These are phyloP conservation scores for Cyathus striatus DNA, from an alignment of 768 basidiomycete genomes.

Conservation along the genomic window DNA sequence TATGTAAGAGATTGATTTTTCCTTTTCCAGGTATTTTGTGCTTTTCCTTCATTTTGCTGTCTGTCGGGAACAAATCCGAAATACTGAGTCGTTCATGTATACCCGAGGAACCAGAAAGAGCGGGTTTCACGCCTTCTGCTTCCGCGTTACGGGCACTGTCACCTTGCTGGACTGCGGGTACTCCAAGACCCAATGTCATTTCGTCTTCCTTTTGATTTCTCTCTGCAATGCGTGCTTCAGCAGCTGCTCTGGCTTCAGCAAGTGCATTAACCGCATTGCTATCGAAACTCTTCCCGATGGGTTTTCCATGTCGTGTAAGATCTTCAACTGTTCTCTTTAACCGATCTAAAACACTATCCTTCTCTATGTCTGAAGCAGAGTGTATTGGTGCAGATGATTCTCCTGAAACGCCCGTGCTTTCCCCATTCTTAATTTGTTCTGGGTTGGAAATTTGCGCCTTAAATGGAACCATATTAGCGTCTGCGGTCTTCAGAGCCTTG, in stretches of 20 bases:
- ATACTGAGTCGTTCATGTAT: constrained; percentile 54
- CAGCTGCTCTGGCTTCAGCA: constrained; percentile 62
- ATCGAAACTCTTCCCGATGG: constrained; percentile 59
- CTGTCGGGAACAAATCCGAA: constrained; percentile 52
- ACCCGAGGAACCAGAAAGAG: no score
- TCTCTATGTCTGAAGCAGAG: constrained; percentile 1
- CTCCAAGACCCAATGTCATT: constrained; percentile 15
- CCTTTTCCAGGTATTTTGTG: constrained; percentile 21
- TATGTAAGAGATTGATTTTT: constrained; percentile 16
- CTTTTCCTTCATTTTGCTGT: constrained; percentile 27
- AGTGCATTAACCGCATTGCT: constrained; percentile 50
- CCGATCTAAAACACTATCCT: constrained; percentile 54
- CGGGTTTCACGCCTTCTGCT: no score
- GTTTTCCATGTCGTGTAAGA: constrained; percentile 51
- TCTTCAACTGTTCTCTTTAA: constrained; percentile 72
- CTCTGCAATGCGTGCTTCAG: constrained; percentile 67
- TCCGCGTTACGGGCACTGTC: neutral
- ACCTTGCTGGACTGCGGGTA: constrained; percentile 2
- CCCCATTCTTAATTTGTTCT: constrained; percentile 25
- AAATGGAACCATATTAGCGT: constrained; percentile 25
- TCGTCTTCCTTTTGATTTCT: constrained; percentile 48
- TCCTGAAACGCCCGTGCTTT: neutral
- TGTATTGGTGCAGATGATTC: neutral
- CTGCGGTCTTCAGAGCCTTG: constrained; percentile 46
- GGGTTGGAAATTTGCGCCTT: constrained; percentile 5